Evolutionary conservation across 768 basidiomycete species (phyloP).

Genomic region (Kwoniella mangroviensis): DNA sequence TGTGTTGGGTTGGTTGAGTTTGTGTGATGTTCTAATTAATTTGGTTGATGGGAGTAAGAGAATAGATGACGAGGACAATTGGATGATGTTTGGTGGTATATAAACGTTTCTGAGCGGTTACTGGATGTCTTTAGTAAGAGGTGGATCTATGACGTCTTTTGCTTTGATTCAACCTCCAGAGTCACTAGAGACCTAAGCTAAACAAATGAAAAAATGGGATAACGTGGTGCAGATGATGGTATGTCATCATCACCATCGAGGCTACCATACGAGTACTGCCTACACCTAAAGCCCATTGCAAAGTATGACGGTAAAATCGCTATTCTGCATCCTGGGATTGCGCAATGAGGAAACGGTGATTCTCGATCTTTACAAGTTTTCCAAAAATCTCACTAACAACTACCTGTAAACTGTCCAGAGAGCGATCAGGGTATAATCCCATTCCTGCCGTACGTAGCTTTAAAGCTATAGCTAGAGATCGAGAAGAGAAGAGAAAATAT

Average conservation of each 20-base stretch:
- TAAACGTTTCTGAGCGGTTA: neutral
- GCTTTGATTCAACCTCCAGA: neutral
- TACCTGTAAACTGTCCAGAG: no score
- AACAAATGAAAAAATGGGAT: neutral
- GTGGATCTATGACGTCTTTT: neutral
- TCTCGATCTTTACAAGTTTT: slow-evolving; percentile 4
- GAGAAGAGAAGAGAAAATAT: neutral
- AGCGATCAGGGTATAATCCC: no score
- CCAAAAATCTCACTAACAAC: neutral
- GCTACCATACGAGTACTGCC: neutral
- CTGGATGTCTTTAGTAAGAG: neutral
- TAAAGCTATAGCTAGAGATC: neutral
- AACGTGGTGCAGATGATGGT: neutral
- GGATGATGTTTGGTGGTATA: neutral
- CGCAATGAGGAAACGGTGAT: neutral
- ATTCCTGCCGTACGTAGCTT: no score
- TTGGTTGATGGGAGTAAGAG: slow-evolving; percentile 4
- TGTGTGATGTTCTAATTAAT: slow-evolving; percentile 4
- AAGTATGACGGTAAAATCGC: no score
- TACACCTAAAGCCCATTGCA: no score
- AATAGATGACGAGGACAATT: neutral
- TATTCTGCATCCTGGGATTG: neutral
- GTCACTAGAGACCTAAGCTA: neutral
- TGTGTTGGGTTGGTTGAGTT: slow-evolving; percentile 16
- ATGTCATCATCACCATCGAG: neutral